Percentiles rank a stretch among this genome's conserved stretches.
Evolutionary conservation across 2,329 filamentous ascomycete species (phyloP).

Genomic region (Celoporthe dispersa): DNA sequence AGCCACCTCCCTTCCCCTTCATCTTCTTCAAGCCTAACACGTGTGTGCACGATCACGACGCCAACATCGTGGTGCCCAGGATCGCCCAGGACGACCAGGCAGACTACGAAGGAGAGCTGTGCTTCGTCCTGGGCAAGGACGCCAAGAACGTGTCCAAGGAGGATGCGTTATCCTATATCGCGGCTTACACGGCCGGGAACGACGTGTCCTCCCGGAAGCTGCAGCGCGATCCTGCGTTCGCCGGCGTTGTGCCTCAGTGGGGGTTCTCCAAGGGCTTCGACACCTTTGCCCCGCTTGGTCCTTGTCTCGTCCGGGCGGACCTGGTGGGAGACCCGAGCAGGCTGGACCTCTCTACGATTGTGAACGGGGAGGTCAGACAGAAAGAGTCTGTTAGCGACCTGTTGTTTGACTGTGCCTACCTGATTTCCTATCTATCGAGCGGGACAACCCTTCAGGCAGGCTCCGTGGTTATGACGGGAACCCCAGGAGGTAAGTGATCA

Average conservation of each 20-base stretch:
- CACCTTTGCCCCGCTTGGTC: conserved; percentile 57
- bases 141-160: conserved; percentile 44
- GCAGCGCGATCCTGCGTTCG: conserved; percentile 53
- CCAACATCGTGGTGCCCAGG: conserved; percentile 49
- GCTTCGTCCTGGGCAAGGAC: conserved; percentile 53
- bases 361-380: conserved; percentile 55
- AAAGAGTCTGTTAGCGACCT: conserved; percentile 45
- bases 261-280: conserved; percentile 62
- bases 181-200: conserved; percentile 59
- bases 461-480: conserved; percentile 51
- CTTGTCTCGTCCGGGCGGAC: conserved; percentile 48
- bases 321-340: conserved; percentile 48
- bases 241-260: conserved; percentile 60
- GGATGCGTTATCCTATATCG: conserved; percentile 53
- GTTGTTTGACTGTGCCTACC: conserved; percentile 47
- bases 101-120: conserved; percentile 54
- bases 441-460: conserved; percentile 50
- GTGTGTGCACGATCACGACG: conserved; percentile 43
- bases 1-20: conserved; percentile 51
- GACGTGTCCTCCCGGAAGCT: conserved; percentile 58
- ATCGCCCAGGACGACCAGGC: conserved; percentile 52
- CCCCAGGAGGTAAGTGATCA: conserved; percentile 43
- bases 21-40: conserved; percentile 56
- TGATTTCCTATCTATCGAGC: conserved; percentile 43
- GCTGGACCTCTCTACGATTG: conserved; percentile 48